phyloP scores from a whole-genome alignment of 306 rosid genomes.

The Oxytropis ochrocephala region DNA sequence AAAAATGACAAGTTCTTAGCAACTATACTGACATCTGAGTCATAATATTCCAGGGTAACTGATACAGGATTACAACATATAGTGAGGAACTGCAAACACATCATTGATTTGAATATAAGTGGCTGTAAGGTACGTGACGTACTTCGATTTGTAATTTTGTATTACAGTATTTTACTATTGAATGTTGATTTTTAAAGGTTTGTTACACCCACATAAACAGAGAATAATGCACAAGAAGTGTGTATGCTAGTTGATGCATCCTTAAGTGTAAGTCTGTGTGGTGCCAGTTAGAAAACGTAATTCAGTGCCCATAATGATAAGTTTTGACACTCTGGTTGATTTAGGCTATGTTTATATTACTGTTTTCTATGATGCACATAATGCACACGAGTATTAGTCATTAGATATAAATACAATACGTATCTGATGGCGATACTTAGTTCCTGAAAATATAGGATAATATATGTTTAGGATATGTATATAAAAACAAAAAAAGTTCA shows the following conservation, averaged over 20 bases:
- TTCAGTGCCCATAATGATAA: neutral
- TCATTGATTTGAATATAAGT: slow-evolving; percentile 70
- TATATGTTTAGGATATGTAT: too few species aligned
- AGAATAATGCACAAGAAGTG: neutral
- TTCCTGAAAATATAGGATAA: too few species aligned
- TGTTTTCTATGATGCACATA: too few species aligned
- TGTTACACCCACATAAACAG: neutral
- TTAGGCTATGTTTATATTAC: neutral
- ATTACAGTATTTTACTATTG: neutral
- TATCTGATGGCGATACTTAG: too few species aligned
- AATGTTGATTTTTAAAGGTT: neutral
- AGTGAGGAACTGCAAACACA: slow-evolving; percentile 55
- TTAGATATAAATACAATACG: too few species aligned
- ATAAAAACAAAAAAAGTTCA: too few species aligned
- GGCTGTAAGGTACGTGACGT: slow-evolving; percentile 74
- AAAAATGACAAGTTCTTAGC: neutral
- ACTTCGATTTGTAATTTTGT: neutral
- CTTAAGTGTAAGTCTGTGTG: slow-evolving; percentile 8
- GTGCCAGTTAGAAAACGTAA: neutral
- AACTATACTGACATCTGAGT: slow-evolving; percentile 18
- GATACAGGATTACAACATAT: slow-evolving; percentile 39
- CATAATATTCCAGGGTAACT: slow-evolving; percentile 50
- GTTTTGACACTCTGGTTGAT: neutral
- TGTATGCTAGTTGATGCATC: slow-evolving; percentile 15
- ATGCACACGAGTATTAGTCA: too few species aligned